These are phyloP conservation scores for Lactarius deliciosus DNA, from an alignment of 768 basidiomycete genomes.

Conservation along the genomic window DNA sequence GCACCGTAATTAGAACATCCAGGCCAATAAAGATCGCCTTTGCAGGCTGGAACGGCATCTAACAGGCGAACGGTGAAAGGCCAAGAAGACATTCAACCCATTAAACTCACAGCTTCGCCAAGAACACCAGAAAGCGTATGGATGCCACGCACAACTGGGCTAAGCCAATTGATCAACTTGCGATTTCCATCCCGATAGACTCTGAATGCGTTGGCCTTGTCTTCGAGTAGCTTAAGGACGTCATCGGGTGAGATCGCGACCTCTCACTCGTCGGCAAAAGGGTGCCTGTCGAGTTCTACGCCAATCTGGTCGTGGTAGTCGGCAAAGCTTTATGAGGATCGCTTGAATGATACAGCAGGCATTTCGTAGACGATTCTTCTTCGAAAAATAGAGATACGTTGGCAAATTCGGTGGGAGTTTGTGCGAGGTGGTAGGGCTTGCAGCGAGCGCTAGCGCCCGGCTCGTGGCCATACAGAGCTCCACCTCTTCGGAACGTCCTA, in stretches of 20 bases:
- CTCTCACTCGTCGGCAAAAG: background rate
- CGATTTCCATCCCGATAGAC: background rate
- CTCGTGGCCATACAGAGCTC: too few relatives aligned
- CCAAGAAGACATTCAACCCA: background rate
- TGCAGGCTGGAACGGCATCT: background rate
- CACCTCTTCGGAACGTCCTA: too few relatives aligned
- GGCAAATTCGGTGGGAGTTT: background rate
- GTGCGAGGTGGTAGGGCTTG: background rate
- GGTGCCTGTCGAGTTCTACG: slow-evolving; percentile 6
- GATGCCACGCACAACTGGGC: background rate
- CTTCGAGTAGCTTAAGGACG: background rate
- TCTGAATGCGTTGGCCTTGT: background rate
- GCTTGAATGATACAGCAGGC: background rate
- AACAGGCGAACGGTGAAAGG: background rate
- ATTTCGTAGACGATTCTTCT: background rate
- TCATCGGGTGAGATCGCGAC: background rate
- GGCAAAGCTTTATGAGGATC: background rate
- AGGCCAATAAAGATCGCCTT: background rate
- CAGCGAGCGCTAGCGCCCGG: background rate
- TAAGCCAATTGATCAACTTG: background rate
- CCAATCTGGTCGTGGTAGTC: slow-evolving; percentile 1
- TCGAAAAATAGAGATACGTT: background rate
- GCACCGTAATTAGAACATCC: background rate
- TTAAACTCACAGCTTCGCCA: background rate
- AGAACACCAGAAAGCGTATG: background rate